Evolutionary conservation across 257 asterid genomes (phyloP), one percentile per base, ranked within the genome.

Genomic region (Euphrasia confusa): DNA sequence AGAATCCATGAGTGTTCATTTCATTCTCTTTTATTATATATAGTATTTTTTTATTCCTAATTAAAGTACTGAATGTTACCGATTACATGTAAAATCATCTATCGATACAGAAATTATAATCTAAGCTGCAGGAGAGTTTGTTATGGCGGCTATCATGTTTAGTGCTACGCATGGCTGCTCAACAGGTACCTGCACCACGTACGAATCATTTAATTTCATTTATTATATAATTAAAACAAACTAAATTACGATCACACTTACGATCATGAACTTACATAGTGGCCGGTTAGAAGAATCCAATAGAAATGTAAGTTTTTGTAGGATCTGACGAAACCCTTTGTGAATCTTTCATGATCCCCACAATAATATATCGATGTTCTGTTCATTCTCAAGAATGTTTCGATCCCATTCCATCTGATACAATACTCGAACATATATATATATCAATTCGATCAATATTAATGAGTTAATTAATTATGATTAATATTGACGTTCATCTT

Each of bases 201-300:
- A 21, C 24, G 24, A 21, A 21, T 21, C 24, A 21, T 21, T 21
- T 21, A 0, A 21, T 21, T 21, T 21, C 24, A 21, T 21, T 21
- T 21, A 21, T 21, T 21, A 21, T 21, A 21, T 21, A 21, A 21
- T 21, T 21, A 28, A 28, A 28, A 28, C 5, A 28, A 28, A 28
- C 5, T 2, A 28, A 28, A 28, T 4, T 4, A 28, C 33, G 33
- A 28, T 30, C 33, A 30, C 5, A 5, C n/a, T n/a, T n/a, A n/a
- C 33, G 5, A 30, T 30, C 33, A 30, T 30, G 11, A 32, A 75
- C 98, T 88, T 77, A 88, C 98, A 74, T 81, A 91, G 75, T 91
- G 98, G 14, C 98, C 98, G 79, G 98, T 95, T 76, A 83, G 84
- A 77, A 91, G 96, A 78, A 91, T 79, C 96, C 96, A 84, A 61